Conservation (phyloP, 331 rosid genomes). For the Pyracantha coccinea region DNA sequence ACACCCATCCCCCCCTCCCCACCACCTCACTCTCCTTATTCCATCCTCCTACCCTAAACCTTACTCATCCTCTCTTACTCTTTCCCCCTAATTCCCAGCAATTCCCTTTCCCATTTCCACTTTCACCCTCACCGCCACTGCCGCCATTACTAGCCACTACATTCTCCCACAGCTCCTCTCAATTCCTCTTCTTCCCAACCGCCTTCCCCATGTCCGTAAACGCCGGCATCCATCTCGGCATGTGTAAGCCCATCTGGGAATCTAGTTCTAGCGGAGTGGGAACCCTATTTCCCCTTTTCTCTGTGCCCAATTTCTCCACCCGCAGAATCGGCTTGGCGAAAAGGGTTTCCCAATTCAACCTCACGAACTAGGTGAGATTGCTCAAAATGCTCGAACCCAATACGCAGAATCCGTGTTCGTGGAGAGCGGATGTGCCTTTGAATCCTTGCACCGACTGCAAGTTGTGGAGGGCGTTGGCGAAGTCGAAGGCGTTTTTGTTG, state of each 20-base stretch:
- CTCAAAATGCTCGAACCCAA: constrained; percentile 35
- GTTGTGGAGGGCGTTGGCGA: constrained; percentile 52
- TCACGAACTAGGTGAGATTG: constrained; percentile 32
- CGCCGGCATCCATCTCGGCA: constrained; percentile 65
- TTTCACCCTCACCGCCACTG: constrained; percentile 27
- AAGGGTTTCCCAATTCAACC: constrained; percentile 23
- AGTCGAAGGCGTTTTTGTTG: constrained; percentile 47
- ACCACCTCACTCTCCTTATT: background rate
- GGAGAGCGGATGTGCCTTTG: constrained; percentile 31
- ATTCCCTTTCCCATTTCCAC: constrained; percentile 27
- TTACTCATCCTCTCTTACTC: constrained; percentile 30
- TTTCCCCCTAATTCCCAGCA: constrained; percentile 16
- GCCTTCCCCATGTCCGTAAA: constrained; percentile 25
- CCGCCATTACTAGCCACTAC: constrained; percentile 5
- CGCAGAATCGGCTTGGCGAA: constrained; percentile 37
- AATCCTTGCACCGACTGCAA: constrained; percentile 35
- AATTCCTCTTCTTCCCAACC: background rate
- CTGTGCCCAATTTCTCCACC: background rate
- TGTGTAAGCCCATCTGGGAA: constrained; percentile 5
- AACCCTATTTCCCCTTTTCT: background rate
- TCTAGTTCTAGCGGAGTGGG: constrained; percentile 2
- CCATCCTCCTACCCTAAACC: constrained; percentile 40
- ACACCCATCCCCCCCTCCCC: constrained; percentile 21
- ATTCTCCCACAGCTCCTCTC: constrained; percentile 16
- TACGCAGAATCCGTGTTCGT: constrained; percentile 12